These are phyloP conservation scores for Coniochaeta sp. DNA, from an alignment of 2,329 filamentous ascomycete genomes.

Conservation along the genomic window DNA sequence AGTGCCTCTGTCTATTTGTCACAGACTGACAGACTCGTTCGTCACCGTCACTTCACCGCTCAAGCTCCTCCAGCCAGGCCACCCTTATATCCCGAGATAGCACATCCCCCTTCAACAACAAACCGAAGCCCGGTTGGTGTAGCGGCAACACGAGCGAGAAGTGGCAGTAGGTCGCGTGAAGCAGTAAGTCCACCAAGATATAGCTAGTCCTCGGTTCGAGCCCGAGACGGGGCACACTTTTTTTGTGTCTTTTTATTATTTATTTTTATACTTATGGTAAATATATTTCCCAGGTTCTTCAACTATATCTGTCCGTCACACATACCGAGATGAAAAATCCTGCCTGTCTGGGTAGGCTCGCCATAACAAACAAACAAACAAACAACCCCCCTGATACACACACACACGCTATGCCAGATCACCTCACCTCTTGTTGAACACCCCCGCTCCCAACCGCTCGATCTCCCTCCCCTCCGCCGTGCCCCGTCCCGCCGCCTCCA, in stretches of 20 bases:
- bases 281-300: too few species aligned
- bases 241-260: neutral
- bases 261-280: too few species aligned
- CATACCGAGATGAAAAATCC: too few species aligned
- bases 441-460: slow-evolving; percentile 63
- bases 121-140: neutral
- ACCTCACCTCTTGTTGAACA: slow-evolving; percentile 43
- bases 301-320: too few species aligned
- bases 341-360: too few species aligned
- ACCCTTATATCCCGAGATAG: neutral
- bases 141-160: neutral
- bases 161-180: neutral
- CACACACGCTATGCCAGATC: neutral
- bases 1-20: too few species aligned
- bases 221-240: neutral
- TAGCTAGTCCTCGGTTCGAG: neutral
- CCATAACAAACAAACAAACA: too few species aligned
- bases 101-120: neutral
- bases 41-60: too few species aligned
- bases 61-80: neutral
- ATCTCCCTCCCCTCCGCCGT: slow-evolving; percentile 68
- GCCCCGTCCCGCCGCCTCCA: slow-evolving; percentile 64
- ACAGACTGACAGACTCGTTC: too few species aligned
- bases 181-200: neutral
- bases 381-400: too few species aligned